phyloP scores from a whole-genome alignment of 495 filamentous ascomycete genomes.

The Penicillium nucicola region DNA sequence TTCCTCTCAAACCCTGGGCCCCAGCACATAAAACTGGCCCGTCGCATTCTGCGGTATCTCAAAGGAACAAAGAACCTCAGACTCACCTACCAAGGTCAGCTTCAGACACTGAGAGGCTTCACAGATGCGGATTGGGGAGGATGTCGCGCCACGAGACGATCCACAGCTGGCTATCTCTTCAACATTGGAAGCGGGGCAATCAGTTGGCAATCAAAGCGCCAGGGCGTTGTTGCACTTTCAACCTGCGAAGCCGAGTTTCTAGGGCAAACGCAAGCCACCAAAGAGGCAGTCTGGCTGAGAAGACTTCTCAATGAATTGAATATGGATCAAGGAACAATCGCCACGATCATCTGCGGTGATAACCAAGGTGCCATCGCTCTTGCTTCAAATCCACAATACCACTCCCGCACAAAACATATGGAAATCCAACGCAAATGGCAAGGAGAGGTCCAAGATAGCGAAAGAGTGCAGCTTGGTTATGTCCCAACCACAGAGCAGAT shows the following conservation, averaged over 20 bases:
- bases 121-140: constrained; percentile 25
- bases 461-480: constrained; percentile 19
- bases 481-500: constrained; percentile 20
- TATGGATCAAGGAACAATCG: constrained; percentile 9
- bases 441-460: constrained; percentile 18
- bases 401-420: constrained; percentile 30
- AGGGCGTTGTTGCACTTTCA: constrained; percentile 30
- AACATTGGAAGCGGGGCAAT: constrained; percentile 32
- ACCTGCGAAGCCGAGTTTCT: constrained; percentile 41
- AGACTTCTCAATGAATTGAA: constrained; percentile 29
- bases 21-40: constrained; percentile 14
- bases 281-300: constrained; percentile 38
- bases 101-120: constrained; percentile 13
- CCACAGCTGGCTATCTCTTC: constrained; percentile 36
- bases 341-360: constrained; percentile 19
- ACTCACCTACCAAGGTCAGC: constrained; percentile 16
- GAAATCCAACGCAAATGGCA: constrained; percentile 27
- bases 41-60: constrained; percentile 24
- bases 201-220: constrained; percentile 35
- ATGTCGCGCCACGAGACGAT: constrained; percentile 19
- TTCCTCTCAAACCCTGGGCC: constrained; percentile 17
- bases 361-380: constrained; percentile 30
- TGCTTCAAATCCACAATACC: constrained; percentile 26
- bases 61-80: constrained; percentile 15
- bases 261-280: constrained; percentile 28